Evolutionary conservation across 306 rosid genomes (phyloP), one percentile per base, ranked within the genome.

Genomic region (Coriaria nepalensis): DNA sequence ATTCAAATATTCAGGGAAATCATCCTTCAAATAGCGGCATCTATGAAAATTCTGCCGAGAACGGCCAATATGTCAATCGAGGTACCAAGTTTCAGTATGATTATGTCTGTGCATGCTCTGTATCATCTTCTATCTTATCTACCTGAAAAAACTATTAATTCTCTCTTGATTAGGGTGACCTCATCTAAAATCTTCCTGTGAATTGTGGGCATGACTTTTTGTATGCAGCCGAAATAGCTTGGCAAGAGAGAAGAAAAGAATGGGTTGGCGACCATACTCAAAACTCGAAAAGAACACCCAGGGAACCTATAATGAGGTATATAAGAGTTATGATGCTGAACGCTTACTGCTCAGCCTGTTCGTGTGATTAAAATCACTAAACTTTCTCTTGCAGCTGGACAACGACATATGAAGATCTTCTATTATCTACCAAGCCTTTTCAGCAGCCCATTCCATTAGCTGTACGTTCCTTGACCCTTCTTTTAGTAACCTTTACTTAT

Each of bases 191-290:
- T 13, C 15, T 33, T 34, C 36, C 10, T 44, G 35, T 10, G 51
- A 35, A 5, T 56, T 44, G 49, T 35, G 42, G 40, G 60, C 55
- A 10, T 38, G 15, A 6, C 41, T 33, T 53, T 53, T 52, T 37
- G 5, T 15, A 10, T 67, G 80, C 83, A 82, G 93, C 87, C 35
- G 87, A 76, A 75, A 61, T 65, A 54, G 70, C 81, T 60, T 82
- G 93, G 93, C 75, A 71, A 52, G 64, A 71, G 56, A 63, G 13
- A 56, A 68, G 93, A 66, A 78, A 44, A 52, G 75, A 75, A 71
- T 82, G 93, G 84, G 66, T 71, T 7, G 87, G 84, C 33, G 63
- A 73, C 58, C 64, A 11, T 42, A 65, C 79, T 43, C 64, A 57
- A 44, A 73, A 59, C 8, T 13, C 57, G 35, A 70, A 9, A 52